Evolutionary conservation across 176 grass and related monocot genomes (phyloP).

Genomic region (Cenchrus fungigraminus): DNA sequence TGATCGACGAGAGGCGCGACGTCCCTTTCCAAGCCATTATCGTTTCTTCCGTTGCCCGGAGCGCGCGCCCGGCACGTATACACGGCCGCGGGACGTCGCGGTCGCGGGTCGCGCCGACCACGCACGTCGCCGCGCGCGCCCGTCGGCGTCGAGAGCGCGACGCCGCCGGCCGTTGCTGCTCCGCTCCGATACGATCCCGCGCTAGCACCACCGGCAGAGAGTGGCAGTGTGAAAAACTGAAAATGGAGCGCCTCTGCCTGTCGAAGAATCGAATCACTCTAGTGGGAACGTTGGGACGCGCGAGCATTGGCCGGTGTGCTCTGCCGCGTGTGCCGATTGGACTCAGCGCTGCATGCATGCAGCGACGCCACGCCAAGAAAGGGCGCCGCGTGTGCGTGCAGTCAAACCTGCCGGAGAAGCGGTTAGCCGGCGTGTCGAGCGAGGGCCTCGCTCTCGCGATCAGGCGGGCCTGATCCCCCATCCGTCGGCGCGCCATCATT

Average conservation of each 20-base stretch:
- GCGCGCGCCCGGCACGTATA: slow-evolving; percentile 7
- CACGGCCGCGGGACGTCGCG: not conserved
- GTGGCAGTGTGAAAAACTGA: not conserved
- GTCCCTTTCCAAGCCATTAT: not conserved
- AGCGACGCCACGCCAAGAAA: no score
- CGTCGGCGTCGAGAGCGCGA: not conserved
- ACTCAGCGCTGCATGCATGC: not conserved
- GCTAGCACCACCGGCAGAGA: not conserved
- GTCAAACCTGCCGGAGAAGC: no score
- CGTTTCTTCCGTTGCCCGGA: not conserved
- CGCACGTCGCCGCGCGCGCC: not conserved
- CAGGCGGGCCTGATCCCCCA: not conserved
- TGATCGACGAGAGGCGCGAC: no score
- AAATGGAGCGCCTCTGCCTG: not conserved
- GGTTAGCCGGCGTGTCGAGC: no score
- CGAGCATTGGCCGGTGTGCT: no score
- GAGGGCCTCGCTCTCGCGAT: no score
- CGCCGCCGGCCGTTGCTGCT: not conserved
- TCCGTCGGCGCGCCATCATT: not conserved
- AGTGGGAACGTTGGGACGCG: no score
- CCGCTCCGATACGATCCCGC: not conserved
- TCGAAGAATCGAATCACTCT: no score
- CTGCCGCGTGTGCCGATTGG: not conserved
- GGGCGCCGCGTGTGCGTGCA: not conserved
- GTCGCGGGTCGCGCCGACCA: slow-evolving; percentile 1